Percentiles rank a stretch among this genome's conserved stretches.
Evolutionary conservation across 768 basidiomycete species (phyloP).

Genomic region (Suillus subalutaceus): DNA sequence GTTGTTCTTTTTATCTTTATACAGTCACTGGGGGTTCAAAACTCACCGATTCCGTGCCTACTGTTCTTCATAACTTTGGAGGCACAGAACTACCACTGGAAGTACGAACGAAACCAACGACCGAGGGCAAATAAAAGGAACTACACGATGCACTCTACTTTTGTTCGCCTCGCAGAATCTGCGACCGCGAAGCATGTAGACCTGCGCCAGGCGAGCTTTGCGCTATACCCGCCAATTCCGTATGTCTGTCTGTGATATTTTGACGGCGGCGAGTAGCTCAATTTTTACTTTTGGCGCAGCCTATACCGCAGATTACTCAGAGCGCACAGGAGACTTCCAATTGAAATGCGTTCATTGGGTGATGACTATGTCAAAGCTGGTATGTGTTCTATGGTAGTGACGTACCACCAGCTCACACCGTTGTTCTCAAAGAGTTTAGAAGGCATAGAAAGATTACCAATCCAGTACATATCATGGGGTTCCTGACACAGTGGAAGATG

Average conservation of each 20-base stretch:
- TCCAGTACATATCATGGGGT: constrained; percentile 90
- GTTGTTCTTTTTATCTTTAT: background rate
- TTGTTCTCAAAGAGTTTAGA: constrained; percentile 71
- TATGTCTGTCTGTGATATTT: constrained; percentile 38
- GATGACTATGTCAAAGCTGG: constrained; percentile 86
- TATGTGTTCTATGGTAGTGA: constrained; percentile 26
- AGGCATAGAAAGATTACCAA: constrained; percentile 80
- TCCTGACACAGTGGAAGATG: constrained; percentile 92
- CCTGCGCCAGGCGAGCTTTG: constrained; percentile 61
- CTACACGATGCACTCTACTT: constrained; percentile 3
- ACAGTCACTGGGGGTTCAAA: background rate
- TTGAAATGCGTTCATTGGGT: constrained; percentile 83
- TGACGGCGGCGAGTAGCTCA: constrained; percentile 7
- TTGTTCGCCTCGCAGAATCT: constrained; percentile 38
- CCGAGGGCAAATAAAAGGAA: background rate
- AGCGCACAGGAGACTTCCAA: constrained; percentile 72
- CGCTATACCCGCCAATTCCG: constrained; percentile 85
- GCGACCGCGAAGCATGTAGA: constrained; percentile 60
- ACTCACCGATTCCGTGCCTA: background rate
- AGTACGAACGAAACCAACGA: background rate
- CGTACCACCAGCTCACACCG: constrained; percentile 8
- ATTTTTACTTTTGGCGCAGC: constrained; percentile 39
- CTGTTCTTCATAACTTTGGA: background rate
- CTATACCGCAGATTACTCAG: constrained; percentile 80
- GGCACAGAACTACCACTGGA: background rate